phyloP scores from a whole-genome alignment of 2,329 filamentous ascomycete genomes.

The Trichoderma harzianum region DNA sequence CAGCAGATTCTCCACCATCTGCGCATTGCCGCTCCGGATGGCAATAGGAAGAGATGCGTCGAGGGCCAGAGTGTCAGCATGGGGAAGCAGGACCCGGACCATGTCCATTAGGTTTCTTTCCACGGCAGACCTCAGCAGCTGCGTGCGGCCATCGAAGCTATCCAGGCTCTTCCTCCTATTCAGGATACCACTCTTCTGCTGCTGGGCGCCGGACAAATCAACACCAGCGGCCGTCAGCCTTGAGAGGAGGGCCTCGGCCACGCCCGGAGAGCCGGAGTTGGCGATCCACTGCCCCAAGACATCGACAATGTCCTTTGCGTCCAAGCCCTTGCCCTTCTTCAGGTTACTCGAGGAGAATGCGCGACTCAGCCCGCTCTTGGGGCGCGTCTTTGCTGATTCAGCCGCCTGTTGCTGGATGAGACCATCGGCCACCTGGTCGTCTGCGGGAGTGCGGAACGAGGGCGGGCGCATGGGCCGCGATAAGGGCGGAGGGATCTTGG shows the following conservation, averaged over 20 bases:
- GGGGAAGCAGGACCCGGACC: slow-evolving; percentile 51
- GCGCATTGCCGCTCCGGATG: slow-evolving; percentile 41
- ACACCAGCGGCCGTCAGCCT: slow-evolving; percentile 49
- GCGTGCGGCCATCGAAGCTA: slow-evolving; percentile 45
- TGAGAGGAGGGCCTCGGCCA: slow-evolving; percentile 53
- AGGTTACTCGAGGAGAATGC: slow-evolving; percentile 38
- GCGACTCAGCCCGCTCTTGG: slow-evolving; percentile 39
- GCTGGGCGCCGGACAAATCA: slow-evolving; percentile 47
- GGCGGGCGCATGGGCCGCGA: slow-evolving; percentile 41
- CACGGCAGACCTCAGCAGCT: slow-evolving; percentile 50
- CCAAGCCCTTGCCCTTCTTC: slow-evolving; percentile 50
- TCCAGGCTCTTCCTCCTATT: slow-evolving; percentile 50
- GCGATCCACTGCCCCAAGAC: slow-evolving; percentile 48
- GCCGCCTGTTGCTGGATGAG: slow-evolving; percentile 46
- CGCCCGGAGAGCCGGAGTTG: slow-evolving; percentile 48
- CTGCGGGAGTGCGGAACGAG: slow-evolving; percentile 44
- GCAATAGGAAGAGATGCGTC: slow-evolving; percentile 50
- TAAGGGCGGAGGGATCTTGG: slow-evolving; percentile 39
- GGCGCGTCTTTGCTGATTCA: slow-evolving; percentile 35
- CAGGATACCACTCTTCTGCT: slow-evolving; percentile 47
- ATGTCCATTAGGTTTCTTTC: slow-evolving; percentile 50
- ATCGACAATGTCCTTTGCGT: slow-evolving; percentile 51
- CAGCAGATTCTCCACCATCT: slow-evolving; percentile 47
- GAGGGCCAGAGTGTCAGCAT: slow-evolving; percentile 49
- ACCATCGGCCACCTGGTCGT: slow-evolving; percentile 53